Base-by-base conservation (phyloP, 2,329 filamentous ascomycete species). In the Botrytis aclada region DNA sequence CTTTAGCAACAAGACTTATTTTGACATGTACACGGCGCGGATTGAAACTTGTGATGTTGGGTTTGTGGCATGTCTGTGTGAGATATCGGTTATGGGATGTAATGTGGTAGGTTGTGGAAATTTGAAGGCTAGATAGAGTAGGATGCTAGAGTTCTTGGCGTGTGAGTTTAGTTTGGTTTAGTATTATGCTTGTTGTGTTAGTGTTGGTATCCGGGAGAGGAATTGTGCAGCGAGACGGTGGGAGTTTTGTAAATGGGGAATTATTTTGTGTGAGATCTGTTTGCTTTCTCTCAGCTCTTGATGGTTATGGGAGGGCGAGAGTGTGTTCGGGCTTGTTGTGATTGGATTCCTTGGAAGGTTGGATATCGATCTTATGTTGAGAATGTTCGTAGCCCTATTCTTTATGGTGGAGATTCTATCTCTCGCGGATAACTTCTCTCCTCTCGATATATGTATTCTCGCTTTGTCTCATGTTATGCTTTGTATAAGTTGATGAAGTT, bases 341-440 rank as follows among this genome's bases (percentile, higher is more conserved):
- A 29, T 29, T 54, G 47, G 12, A n/a, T 56, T 56, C 2, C 5
- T 29, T 29, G n/a, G 14, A 8, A 29, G 6, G n/a, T 18, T 2
- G 6, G 18, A n/a, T 16, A 6, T 54, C 12, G 6, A 29, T 29
- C 3, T 29, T 1, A 0, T n/a, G 1, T 6, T n/a, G 3, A 3
- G 22, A n/a, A 14, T n/a, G 25, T 25, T 25, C 4, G 10, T 51
- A 51, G 4, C 43, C 20, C 20, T 22, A 10, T 20, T 10, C 45
- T 12, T 5, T 51, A 25, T 3, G 1, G 9, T 25, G 47, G 9
- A 6, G 10, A 51, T 51, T 1, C 22, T 25, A 0, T 51, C 5
- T 51, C 47, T n/a, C 22, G 4, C 47, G 25, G 47, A 14, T 56
- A 29, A 7, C 51, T 56, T 5, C n/a, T 9, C 3, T 14, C 51